Percentiles rank a stretch among this genome's conserved stretches.
Conservation (phyloP, 306 rosid species). For the Quercus alba region DNA sequence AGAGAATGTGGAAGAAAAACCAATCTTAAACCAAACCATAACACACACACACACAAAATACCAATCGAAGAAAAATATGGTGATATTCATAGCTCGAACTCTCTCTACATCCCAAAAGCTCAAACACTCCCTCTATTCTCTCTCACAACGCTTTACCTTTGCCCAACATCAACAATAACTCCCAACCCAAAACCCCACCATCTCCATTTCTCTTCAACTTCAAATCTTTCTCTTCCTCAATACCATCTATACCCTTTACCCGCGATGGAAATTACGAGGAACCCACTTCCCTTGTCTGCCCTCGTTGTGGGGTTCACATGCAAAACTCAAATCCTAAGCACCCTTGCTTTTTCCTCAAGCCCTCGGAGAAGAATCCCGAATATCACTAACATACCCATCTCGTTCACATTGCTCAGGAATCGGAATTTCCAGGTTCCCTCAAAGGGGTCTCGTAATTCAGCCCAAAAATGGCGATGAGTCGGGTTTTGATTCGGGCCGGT, state of each 20-base stretch:
- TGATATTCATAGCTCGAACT: no score
- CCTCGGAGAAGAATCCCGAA: slow-evolving; percentile 55
- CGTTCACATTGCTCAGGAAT: slow-evolving; percentile 47
- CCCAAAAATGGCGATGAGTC: slow-evolving; percentile 23
- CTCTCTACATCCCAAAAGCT: no score
- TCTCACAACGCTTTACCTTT: no score
- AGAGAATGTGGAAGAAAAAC: no score
- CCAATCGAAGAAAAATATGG: no score
- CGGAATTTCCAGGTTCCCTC: slow-evolving; percentile 65
- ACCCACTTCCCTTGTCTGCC: slow-evolving; percentile 53
- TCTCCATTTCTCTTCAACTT: not conserved
- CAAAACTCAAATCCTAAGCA: slow-evolving; percentile 60
- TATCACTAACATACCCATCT: slow-evolving; percentile 52
- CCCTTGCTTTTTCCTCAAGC: slow-evolving; percentile 78
- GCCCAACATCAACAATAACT: not conserved
- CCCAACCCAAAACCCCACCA: not conserved
- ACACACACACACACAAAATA: no score
- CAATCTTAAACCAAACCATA: no score
- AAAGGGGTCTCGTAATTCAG: slow-evolving; percentile 62
- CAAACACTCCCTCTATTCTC: no score
- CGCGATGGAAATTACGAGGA: slow-evolving; percentile 87
- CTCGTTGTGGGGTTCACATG: slow-evolving; percentile 87
- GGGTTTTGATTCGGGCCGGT: slow-evolving; percentile 4
- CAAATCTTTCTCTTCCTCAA: slow-evolving; percentile 25
- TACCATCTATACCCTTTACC: slow-evolving; percentile 25